Conservation (phyloP, 805 yeast genomes). For the Dipodascopsis tothii region DNA sequence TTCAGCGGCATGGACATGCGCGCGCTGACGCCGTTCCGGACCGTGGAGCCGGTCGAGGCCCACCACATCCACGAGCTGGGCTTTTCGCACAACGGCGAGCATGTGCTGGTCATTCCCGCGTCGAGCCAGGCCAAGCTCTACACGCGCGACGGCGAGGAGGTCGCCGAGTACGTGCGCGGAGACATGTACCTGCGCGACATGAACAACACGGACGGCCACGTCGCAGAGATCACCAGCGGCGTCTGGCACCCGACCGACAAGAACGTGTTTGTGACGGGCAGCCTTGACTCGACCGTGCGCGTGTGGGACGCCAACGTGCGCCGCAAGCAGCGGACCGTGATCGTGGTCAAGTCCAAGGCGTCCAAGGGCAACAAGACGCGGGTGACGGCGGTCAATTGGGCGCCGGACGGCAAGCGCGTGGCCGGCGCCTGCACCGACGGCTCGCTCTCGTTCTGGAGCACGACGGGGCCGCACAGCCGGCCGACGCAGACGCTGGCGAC, state of each 20-base stretch:
- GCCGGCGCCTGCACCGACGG: constrained; percentile 25
- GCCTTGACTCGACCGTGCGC: constrained; percentile 32
- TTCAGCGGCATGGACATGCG: constrained; percentile 32
- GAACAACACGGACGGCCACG: constrained; percentile 34
- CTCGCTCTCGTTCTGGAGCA: constrained; percentile 25
- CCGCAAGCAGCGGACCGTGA: constrained; percentile 27
- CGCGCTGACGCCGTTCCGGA: constrained; percentile 23
- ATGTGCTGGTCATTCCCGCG: constrained; percentile 25
- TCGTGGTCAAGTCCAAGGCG: constrained; percentile 24
- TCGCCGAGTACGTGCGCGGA: constrained; percentile 28
- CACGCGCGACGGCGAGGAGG: constrained; percentile 27
- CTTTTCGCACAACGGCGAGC: constrained; percentile 20
- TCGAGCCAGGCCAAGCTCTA: constrained; percentile 25
- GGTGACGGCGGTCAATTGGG: constrained; percentile 19
- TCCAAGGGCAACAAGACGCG: constrained; percentile 16
- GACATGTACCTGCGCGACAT: constrained; percentile 34
- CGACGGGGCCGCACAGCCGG: constrained; percentile 26
- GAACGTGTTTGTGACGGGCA: constrained; percentile 27
- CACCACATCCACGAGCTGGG: constrained; percentile 23
- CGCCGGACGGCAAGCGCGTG: constrained; percentile 22
- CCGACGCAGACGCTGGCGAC: constrained; percentile 22
- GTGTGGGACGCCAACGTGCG: constrained; percentile 31
- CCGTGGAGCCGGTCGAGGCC: constrained; percentile 27
- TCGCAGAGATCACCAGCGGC: constrained; percentile 29
- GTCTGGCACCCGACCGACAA: constrained; percentile 28